Conservation (phyloP, 768 basidiomycete genomes). For the Astraeus odoratus region DNA sequence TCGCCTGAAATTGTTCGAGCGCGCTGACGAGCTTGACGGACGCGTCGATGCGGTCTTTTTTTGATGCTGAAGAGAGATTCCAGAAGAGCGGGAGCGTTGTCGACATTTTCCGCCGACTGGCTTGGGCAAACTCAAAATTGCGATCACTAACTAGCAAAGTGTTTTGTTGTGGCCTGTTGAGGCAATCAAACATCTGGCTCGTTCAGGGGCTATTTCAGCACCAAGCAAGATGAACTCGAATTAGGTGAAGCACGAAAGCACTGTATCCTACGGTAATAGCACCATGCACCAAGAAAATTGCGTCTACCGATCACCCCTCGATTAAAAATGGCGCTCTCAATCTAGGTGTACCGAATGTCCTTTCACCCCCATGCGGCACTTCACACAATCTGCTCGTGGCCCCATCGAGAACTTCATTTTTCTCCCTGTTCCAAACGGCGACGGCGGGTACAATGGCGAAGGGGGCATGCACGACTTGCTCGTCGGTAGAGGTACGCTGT, state of each 20-base stretch:
- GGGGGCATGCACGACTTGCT: constrained; percentile 3
- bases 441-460: too few relatives aligned
- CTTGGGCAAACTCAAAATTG: constrained; percentile 7
- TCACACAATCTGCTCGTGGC: constrained; percentile 60
- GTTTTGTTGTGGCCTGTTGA: constrained; percentile 25
- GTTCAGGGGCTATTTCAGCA: constrained; percentile 4
- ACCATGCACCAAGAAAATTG: too few relatives aligned
- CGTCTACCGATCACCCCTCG: neutral
- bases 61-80: constrained; percentile 79
- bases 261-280: too few relatives aligned
- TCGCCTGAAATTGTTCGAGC: constrained; percentile 79
- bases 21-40: constrained; percentile 77
- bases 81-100: constrained; percentile 93
- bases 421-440: constrained; percentile 13
- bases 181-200: too few relatives aligned
- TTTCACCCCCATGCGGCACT: constrained; percentile 56
- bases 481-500: neutral
- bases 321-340: constrained; percentile 16
- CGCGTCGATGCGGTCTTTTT: constrained; percentile 75
- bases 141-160: constrained; percentile 3
- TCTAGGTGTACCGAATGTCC: constrained; percentile 71
- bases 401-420: constrained; percentile 62
- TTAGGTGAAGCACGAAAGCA: too few relatives aligned
- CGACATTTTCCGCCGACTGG: constrained; percentile 41
- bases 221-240: neutral